Percentiles rank a stretch among this genome's conserved stretches.
Evolutionary conservation across 164 flowering plant species (phyloP).

Genomic region (Hamamelis virginiana): DNA sequence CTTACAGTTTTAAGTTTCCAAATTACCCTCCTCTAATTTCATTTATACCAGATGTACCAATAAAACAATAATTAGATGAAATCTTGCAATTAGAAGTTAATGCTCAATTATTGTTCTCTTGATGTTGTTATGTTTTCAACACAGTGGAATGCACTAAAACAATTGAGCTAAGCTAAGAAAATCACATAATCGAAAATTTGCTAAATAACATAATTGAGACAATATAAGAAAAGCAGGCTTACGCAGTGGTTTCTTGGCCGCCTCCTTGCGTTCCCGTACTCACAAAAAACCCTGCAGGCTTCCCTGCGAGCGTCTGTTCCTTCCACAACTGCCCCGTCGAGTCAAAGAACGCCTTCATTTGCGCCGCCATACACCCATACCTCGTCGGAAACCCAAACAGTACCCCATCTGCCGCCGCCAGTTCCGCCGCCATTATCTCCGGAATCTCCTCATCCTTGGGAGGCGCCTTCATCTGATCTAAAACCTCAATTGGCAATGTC

Average conservation of each 20-base stretch:
- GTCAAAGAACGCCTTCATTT: conserved; percentile 57
- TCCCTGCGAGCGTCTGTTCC: conserved; percentile 51
- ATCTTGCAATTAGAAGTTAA: too few relatives aligned
- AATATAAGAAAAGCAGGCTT: conserved; percentile 11
- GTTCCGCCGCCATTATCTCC: conserved; percentile 40
- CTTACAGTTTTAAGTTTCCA: neutral
- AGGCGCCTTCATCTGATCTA: conserved; percentile 48
- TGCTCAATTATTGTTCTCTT: neutral
- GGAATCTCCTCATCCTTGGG: conserved; percentile 31
- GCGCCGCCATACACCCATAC: conserved; percentile 55
- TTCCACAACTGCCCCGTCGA: conserved; percentile 51
- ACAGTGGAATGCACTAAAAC: neutral
- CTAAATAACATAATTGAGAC: neutral
- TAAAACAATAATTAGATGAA: too few relatives aligned
- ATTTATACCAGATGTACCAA: too few relatives aligned
- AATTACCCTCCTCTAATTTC: too few relatives aligned
- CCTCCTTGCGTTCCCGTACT: conserved; percentile 59
- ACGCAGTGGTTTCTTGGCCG: conserved; percentile 60
- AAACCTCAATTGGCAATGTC: conserved; percentile 35
- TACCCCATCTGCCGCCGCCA: conserved; percentile 41
- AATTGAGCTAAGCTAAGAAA: too few relatives aligned
- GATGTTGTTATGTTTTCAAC: neutral
- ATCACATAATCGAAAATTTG: too few relatives aligned
- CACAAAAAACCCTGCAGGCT: conserved; percentile 55
- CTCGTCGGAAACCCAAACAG: conserved; percentile 56